Evolutionary conservation across 2,329 filamentous ascomycete genomes (phyloP).

Genomic region (Chrysosphaeria jannelii): DNA sequence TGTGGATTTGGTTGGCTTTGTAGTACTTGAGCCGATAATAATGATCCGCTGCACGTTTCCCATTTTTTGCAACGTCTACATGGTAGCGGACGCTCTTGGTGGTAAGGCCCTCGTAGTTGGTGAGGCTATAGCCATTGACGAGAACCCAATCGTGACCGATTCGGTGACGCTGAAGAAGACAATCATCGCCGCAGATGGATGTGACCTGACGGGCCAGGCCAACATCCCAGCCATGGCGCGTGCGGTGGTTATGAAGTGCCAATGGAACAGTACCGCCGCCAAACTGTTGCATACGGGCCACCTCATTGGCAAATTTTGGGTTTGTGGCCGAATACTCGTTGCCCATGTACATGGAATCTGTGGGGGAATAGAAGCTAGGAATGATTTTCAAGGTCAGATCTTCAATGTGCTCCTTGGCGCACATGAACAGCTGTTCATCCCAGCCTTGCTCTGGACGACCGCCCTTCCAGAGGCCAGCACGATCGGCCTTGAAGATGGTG

Average conservation of each 20-base stretch:
- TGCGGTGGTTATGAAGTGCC: constrained; percentile 11
- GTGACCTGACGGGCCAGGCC: constrained; percentile 13
- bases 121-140: constrained; percentile 16
- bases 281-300: constrained; percentile 8
- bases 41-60: constrained; percentile 1
- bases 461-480: constrained; percentile 1
- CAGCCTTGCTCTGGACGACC: constrained; percentile 1
- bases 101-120: constrained; percentile 9
- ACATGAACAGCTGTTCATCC: constrained; percentile 12
- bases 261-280: constrained; percentile 11
- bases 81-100: constrained; percentile 7
- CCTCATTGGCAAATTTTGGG: not conserved
- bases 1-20: not conserved
- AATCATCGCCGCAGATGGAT: constrained; percentile 14
- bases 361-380: constrained; percentile 13
- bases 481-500: constrained; percentile 1
- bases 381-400: constrained; percentile 12
- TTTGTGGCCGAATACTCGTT: constrained; percentile 5
- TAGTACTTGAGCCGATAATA: not conserved
- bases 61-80: constrained; percentile 2
- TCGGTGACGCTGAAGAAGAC: constrained; percentile 16
- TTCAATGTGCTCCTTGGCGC: constrained; percentile 9
- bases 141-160: constrained; percentile 17
- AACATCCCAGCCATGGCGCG: constrained; percentile 12
- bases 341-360: constrained; percentile 8